Conservation (phyloP, 257 asterid species). For the Mentha longifolia region DNA sequence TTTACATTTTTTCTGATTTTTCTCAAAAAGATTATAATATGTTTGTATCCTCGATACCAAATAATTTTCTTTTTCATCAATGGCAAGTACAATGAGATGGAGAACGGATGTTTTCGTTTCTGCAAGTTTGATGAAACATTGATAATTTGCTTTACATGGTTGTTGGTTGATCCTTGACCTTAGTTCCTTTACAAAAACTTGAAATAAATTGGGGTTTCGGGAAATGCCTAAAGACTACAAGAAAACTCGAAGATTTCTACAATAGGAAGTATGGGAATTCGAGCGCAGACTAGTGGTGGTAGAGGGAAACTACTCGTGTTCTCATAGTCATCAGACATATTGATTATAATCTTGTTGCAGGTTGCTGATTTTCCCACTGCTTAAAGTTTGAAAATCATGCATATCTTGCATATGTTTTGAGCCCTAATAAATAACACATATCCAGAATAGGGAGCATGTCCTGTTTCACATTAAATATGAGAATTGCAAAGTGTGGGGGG, state of each 20-base stretch:
- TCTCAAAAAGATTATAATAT: too few relatives aligned
- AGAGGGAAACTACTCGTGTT: too few relatives aligned
- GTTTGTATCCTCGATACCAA: too few relatives aligned
- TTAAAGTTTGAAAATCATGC: neutral
- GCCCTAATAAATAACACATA: neutral
- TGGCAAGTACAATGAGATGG: neutral
- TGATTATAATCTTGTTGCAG: neutral
- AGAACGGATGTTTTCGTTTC: neutral
- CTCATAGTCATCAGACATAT: neutral
- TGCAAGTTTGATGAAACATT: neutral
- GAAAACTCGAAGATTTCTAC: neutral
- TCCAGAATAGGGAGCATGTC: neutral
- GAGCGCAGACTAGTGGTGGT: too few relatives aligned
- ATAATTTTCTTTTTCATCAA: too few relatives aligned
- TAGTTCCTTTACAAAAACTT: neutral
- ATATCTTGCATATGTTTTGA: neutral
- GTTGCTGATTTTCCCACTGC: neutral
- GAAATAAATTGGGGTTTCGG: neutral
- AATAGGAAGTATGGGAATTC: neutral
- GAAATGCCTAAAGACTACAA: neutral
- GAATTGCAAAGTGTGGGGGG: neutral
- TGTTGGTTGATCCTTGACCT: conserved; percentile 1
- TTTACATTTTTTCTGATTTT: too few relatives aligned
- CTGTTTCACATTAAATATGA: neutral
- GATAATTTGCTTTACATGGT: neutral